Percentiles rank a stretch among this genome's conserved stretches.
phyloP scores from a whole-genome alignment of 1,284 basidiomycete species.

The Pyrrhoderma noxium region DNA sequence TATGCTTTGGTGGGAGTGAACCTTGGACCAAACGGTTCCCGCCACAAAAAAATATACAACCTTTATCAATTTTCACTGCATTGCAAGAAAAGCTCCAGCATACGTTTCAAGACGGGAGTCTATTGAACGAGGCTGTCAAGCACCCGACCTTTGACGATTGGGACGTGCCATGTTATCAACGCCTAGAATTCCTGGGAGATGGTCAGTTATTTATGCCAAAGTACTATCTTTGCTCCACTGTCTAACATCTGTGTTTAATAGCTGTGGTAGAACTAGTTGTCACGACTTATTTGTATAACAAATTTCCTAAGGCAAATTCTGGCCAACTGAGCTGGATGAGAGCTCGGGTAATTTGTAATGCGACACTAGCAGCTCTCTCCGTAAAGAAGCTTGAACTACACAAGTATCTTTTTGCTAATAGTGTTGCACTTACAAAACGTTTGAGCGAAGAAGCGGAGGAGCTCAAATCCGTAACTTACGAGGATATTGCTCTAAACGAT shows the following conservation, averaged over 20 bases:
- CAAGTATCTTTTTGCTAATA: slow-evolving; percentile 62
- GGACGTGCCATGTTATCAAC: slow-evolving; percentile 64
- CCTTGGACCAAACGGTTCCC: slow-evolving; percentile 55
- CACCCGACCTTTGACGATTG: slow-evolving; percentile 65
- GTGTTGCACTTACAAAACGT: slow-evolving; percentile 56
- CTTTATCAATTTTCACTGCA: slow-evolving; percentile 43
- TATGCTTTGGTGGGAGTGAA: slow-evolving; percentile 61
- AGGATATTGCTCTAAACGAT: slow-evolving; percentile 57
- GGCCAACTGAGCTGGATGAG: slow-evolving; percentile 67
- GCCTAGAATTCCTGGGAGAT: slow-evolving; percentile 81
- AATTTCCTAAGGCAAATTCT: slow-evolving; percentile 63
- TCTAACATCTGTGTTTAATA: slow-evolving; percentile 23
- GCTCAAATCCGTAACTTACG: slow-evolving; percentile 44
- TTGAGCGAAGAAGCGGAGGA: slow-evolving; percentile 54
- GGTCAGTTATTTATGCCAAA: slow-evolving; percentile 39
- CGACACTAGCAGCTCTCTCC: slow-evolving; percentile 62
- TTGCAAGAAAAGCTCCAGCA: slow-evolving; percentile 67
- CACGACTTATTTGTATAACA: slow-evolving; percentile 62
- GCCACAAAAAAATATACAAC: slow-evolving; percentile 25
- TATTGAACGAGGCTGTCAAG: slow-evolving; percentile 71
- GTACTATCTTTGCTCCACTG: background rate
- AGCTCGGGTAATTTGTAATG: slow-evolving; percentile 64
- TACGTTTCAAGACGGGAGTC: slow-evolving; percentile 49
- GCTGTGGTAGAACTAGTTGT: slow-evolving; percentile 74
- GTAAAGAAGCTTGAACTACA: slow-evolving; percentile 63